A percentile compares a stretch with the other conserved stretches of the same genome.
Evolutionary conservation across 192 early-diverging fungal species (phyloP).

Genomic region (Coemansia guatemalensis): DNA sequence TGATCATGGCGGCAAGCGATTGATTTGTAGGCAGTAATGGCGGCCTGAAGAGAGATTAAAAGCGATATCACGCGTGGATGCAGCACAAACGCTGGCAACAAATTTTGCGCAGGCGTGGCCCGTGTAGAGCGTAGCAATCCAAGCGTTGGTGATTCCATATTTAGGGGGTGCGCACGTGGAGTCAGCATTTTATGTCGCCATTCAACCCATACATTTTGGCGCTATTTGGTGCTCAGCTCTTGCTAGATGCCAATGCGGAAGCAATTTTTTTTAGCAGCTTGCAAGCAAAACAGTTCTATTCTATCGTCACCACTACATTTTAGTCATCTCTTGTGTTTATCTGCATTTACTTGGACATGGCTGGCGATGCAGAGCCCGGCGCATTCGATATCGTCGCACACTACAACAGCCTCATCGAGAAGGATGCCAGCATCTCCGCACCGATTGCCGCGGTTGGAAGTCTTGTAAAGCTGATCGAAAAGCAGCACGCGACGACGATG

Average conservation of each 20-base stretch:
- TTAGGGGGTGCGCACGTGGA: too few relatives aligned
- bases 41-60: too few relatives aligned
- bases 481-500: constrained; percentile 78
- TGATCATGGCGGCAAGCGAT: constrained; percentile 69
- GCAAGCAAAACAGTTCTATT: background rate
- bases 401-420: constrained; percentile 35
- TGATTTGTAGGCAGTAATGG: background rate
- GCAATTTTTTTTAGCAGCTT: background rate
- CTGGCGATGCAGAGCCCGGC: background rate
- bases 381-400: constrained; percentile 34
- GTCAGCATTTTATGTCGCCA: too few relatives aligned
- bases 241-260: background rate
- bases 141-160: too few relatives aligned
- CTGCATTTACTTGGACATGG: background rate
- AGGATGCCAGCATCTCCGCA: constrained; percentile 63
- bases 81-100: background rate
- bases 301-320: background rate
- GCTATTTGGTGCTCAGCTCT: too few relatives aligned
- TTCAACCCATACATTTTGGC: too few relatives aligned
- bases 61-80: too few relatives aligned
- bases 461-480: constrained; percentile 66
- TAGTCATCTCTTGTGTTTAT: background rate
- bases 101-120: background rate
- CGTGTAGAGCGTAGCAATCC: too few relatives aligned
- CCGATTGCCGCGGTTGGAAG: constrained; percentile 76